Evolutionary conservation across 1,139 yeast species (phyloP).

Genomic region (Kluyveromyces sp.): DNA sequence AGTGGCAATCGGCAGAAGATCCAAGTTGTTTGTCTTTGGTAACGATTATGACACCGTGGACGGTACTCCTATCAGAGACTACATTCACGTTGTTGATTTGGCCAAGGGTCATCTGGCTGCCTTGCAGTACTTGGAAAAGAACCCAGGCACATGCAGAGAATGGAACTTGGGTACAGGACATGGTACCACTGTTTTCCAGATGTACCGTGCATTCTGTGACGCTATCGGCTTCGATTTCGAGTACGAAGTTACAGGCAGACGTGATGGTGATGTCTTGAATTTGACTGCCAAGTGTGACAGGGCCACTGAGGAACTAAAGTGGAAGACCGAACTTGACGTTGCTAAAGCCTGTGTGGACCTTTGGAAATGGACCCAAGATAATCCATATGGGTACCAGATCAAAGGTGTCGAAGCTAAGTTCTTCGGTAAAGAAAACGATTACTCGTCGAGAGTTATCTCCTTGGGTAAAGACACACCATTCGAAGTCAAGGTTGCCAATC

Average conservation of each 20-base stretch:
- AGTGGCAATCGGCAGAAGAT: slow-evolving; percentile 69
- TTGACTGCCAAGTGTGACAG: slow-evolving; percentile 66
- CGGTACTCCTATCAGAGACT: slow-evolving; percentile 80
- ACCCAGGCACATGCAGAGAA: slow-evolving; percentile 54
- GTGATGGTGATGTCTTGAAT: slow-evolving; percentile 74
- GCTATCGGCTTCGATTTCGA: slow-evolving; percentile 67
- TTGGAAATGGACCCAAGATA: slow-evolving; percentile 71
- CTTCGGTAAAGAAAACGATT: slow-evolving; percentile 25
- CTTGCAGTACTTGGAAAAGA: slow-evolving; percentile 47
- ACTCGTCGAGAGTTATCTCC: slow-evolving; percentile 37
- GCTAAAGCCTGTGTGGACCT: slow-evolving; percentile 65
- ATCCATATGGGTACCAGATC: slow-evolving; percentile 55
- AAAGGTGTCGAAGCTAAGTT: slow-evolving; percentile 20
- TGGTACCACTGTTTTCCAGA: slow-evolving; percentile 73
- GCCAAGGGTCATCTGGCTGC: slow-evolving; percentile 80
- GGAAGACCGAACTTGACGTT: slow-evolving; percentile 54
- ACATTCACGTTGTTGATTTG: slow-evolving; percentile 74
- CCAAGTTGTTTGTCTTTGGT: slow-evolving; percentile 59
- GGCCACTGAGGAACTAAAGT: slow-evolving; percentile 58
- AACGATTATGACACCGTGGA: slow-evolving; percentile 62
- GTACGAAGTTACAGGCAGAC: slow-evolving; percentile 55
- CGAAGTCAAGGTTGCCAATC: slow-evolving; percentile 42
- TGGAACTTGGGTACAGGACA: slow-evolving; percentile 84
- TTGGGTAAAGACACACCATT: slow-evolving; percentile 34
- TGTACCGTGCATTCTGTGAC: slow-evolving; percentile 56